Evolutionary conservation across 225 moss, liverwort and hornwort species (phyloP), one percentile per base, ranked within the genome.

Genomic region (Neckera pumila): DNA sequence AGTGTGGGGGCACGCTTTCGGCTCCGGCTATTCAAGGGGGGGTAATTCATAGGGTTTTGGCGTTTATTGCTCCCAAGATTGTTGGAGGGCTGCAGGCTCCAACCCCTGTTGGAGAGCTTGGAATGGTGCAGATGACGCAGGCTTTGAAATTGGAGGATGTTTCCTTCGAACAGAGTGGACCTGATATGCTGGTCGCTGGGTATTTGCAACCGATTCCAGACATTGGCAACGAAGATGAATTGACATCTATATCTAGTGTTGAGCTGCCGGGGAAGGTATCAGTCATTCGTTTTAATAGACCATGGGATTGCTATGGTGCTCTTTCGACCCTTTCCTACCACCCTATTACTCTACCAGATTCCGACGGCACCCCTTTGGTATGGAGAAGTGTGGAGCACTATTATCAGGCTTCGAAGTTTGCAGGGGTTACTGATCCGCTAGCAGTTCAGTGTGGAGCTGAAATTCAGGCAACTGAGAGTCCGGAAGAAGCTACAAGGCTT

Each of bases 81-180:
- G 94, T 98, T 33, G 98, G 98, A 88, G 98, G 98, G 54, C 91
- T 95, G 74, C 81, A 89, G 91, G 97, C 97, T 81, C 97, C 98
- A 67, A 91, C 97, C 40, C 98, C 98, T 19, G 98, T 98, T 5
- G 98, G 98, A 83, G 97, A 98, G 87, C 95, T 97, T 65, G 98
- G 97, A 72, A 95, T 98, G 98, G 95, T 98, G 89, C 93, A 96
- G 89, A 98, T 98, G 98, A 98, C 96, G 31, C 97, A 98, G 89
- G 98, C 98, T 62, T 88, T 97, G 88, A 94, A 95, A 21, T 83
- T 97, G 74, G 92, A 90, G 16, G 93, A 98, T 75, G 97, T 98
- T n/a, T 87, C 91, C 26, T 98, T 96, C 80, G 97, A 98, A 85
- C 93, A 96, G 95, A 91, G 87, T 89, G 98, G 98, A 69, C 89